Percentiles rank a stretch among this genome's conserved stretches.
Conservation (phyloP, 768 basidiomycete genomes). For the Fibroporia radiculosa region DNA sequence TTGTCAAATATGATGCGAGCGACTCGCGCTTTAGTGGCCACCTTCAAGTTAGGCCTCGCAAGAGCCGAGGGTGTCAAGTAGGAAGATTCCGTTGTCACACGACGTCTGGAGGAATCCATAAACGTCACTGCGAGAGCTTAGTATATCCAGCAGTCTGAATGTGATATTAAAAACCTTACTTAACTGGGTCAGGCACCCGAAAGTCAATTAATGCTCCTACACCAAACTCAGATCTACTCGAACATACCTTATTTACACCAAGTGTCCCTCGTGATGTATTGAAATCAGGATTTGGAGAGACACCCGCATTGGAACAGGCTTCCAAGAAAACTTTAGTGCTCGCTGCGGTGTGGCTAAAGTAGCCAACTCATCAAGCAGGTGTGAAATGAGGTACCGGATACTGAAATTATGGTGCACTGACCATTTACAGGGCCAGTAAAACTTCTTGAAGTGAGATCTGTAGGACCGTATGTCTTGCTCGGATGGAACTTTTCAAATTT, state of each 20-base stretch:
- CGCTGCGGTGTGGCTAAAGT: constrained; percentile 39
- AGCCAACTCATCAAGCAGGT: constrained; percentile 34
- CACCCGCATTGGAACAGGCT: constrained; percentile 41
- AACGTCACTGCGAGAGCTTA: constrained; percentile 49
- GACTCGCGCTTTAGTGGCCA: constrained; percentile 47
- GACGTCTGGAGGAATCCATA: constrained; percentile 40
- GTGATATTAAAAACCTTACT: constrained; percentile 16
- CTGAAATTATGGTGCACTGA: constrained; percentile 1
- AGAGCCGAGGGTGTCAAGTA: constrained; percentile 63
- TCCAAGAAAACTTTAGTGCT: constrained; percentile 46
- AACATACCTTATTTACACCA: constrained; percentile 52
- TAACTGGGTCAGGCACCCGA: constrained; percentile 17
- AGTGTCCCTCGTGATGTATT: constrained; percentile 48
- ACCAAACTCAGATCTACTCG: not conserved
- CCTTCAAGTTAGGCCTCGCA: constrained; percentile 54
- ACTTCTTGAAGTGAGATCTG: constrained; percentile 41
- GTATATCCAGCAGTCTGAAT: not conserved
- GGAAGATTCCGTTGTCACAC: constrained; percentile 58
- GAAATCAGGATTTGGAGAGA: constrained; percentile 48
- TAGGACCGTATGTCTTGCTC: constrained; percentile 40
- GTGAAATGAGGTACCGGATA: not conserved
- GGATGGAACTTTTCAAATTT: constrained; percentile 60
- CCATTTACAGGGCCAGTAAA: constrained; percentile 44
- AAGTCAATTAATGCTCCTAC: not conserved
- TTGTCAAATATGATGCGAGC: constrained; percentile 52